Base-by-base conservation (phyloP, 305 asterid species). In the Striga hermonthica region DNA sequence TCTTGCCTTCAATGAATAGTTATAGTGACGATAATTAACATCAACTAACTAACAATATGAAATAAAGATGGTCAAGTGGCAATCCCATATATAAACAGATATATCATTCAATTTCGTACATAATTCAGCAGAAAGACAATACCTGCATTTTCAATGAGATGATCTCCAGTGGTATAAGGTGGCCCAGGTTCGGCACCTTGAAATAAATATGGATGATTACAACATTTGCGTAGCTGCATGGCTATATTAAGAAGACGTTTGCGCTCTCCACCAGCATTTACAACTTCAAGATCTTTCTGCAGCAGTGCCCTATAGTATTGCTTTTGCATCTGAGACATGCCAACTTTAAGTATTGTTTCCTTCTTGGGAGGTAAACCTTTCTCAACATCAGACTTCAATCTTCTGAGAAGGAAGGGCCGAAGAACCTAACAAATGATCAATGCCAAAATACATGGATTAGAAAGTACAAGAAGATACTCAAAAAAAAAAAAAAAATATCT, bases 141-240 rank as follows among this genome's bases (percentile, higher is more conserved):
- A 90, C 99, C 99, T 69, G 99, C 95, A 86, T 86, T 94, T 77
- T 94, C 99, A 34, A 94, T 59, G 7, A 90, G 96, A 83, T 94
- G 97, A 12, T 75, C 86, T 64, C 99, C 98, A 48, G 99, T 94
- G 31, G 86, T 74, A 77, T 86, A 94, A 39, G 98, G 99, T 39
- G 99, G 99, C 57, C 99, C 99, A 62, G 98, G 99, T 75, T 94
- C 99, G 63, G 99, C 99, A 35, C 99, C 99, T 86, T 94, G 99
- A 79, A 94, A 94, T 53, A 94, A 83, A 83, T 94, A 94, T 16
- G 99, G 98, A 78, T 94, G 99, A 67, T 94, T 94, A 78, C 99
- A 90, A 65, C 99, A 94, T 85, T 94, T 94, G 14, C 98, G 93
- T 40, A 94, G 84, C 77, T 94, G 97, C 99, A 94, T 94, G 68